phyloP scores from a whole-genome alignment of 129 eudicot species.

The Sambucus nigra region DNA sequence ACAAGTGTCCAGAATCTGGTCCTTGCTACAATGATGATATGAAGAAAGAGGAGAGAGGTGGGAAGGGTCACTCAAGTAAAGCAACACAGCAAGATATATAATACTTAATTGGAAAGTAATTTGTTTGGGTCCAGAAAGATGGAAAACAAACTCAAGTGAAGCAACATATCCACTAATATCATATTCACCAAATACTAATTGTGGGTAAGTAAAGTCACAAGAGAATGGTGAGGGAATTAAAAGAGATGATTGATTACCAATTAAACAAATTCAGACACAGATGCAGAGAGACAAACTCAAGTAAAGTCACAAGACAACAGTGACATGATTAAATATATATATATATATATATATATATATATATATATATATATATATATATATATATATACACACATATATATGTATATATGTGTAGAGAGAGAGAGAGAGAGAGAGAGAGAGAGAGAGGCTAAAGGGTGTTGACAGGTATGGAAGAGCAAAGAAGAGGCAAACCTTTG shows the following conservation, averaged over 20 bases:
- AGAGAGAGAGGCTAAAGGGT: background rate
- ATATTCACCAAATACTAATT: background rate
- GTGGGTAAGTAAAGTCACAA: constrained; percentile 8
- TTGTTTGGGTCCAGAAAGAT: constrained; percentile 2
- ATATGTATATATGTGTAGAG: too few species aligned
- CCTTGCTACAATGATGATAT: constrained; percentile 33
- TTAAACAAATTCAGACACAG: too few species aligned
- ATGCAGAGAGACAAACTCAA: too few species aligned
- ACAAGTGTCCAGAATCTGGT: background rate
- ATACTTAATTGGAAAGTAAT: background rate
- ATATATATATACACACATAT: too few species aligned
- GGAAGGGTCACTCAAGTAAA: constrained; percentile 10
- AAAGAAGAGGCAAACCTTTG: constrained; percentile 33
- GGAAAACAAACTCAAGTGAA: constrained; percentile 15
- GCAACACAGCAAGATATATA: background rate
- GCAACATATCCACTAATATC: constrained; percentile 2
- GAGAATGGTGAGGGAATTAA: background rate
- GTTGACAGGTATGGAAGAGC: constrained; percentile 8
- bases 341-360: too few species aligned
- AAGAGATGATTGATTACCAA: background rate
- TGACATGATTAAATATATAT: too few species aligned
- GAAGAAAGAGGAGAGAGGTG: constrained; percentile 16
- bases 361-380: too few species aligned
- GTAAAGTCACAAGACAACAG: too few species aligned
- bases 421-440: constrained; percentile 12